phyloP scores from a whole-genome alignment of 1,284 basidiomycete species.

The Cryptococcus hybrid region DNA sequence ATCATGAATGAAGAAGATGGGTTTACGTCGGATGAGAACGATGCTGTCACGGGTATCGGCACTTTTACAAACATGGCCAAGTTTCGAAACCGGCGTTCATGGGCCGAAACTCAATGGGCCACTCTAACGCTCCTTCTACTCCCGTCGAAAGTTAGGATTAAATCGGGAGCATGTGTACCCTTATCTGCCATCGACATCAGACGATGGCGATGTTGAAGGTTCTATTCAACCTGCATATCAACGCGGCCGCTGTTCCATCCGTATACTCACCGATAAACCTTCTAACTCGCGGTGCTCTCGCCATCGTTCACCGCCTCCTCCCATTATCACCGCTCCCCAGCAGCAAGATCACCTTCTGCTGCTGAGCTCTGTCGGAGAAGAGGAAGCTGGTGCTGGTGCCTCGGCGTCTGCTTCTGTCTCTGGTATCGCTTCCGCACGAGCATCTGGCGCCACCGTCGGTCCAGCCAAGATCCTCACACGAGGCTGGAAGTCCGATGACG shows the following conservation, averaged over 20 bases:
- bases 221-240: not conserved
- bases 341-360: conserved; percentile 29
- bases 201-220: not conserved
- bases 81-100: not conserved
- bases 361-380: conserved; percentile 28
- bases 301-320: conserved; percentile 32
- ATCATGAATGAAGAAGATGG: conserved; percentile 25
- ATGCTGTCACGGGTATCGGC: conserved; percentile 1
- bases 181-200: conserved; percentile 9
- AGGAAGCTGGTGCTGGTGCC: conserved; percentile 1
- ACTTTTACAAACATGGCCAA: not conserved
- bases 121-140: not conserved
- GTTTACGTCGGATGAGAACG: conserved; percentile 24
- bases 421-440: not conserved
- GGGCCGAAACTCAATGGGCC: not conserved
- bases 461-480: not conserved
- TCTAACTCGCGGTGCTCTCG: conserved; percentile 15
- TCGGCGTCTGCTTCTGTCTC: not conserved
- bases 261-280: conserved; percentile 14
- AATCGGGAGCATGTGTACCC: not conserved
- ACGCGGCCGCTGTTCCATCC: conserved; percentile 4
- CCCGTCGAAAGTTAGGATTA: not conserved
- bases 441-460: not conserved
- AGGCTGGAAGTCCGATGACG: conserved; percentile 19
- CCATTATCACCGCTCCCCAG: conserved; percentile 20